Evolutionary conservation across 192 early-diverging fungal species (phyloP).

Genomic region (Phycomyces nitens): DNA sequence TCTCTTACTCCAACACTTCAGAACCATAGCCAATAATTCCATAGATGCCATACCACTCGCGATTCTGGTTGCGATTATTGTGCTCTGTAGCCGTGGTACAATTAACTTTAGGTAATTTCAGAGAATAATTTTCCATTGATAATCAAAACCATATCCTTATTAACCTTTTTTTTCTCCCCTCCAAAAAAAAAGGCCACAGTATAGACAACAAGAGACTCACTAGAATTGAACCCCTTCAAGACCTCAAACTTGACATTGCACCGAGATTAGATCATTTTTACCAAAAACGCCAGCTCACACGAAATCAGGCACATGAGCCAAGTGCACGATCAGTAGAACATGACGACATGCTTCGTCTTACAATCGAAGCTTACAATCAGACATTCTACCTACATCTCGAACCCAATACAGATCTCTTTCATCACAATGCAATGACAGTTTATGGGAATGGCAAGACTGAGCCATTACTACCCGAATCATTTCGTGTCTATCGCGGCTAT

Average conservation of each 20-base stretch:
- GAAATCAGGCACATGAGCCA: constrained; percentile 16
- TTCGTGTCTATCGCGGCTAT: constrained; percentile 55
- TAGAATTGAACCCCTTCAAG: constrained; percentile 10
- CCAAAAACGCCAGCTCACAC: constrained; percentile 17
- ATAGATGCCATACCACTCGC: too few species aligned
- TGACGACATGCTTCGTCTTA: constrained; percentile 22
- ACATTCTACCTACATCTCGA: constrained; percentile 68
- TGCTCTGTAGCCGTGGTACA: too few species aligned
- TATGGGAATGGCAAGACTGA: constrained; percentile 31
- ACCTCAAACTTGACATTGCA: constrained; percentile 18
- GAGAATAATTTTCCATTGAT: too few species aligned
- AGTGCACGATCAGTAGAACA: constrained; percentile 17
- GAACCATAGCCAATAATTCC: too few species aligned
- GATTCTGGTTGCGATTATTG: too few species aligned
- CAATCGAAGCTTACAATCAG: constrained; percentile 51
- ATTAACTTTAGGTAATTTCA: too few species aligned
- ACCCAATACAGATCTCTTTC: constrained; percentile 70
- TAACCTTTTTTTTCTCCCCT: too few species aligned
- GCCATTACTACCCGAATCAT: constrained; percentile 26
- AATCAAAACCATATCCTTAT: too few species aligned
- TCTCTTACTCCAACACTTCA: too few species aligned
- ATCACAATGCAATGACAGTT: constrained; percentile 52
- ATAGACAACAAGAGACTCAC: constrained; percentile 9
- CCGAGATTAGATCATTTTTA: constrained; percentile 15
- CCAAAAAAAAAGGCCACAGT: constrained; percentile 6